These are phyloP conservation scores for Skeletonema tropicum DNA, from an alignment of 108 stramenopile species.

Conservation along the genomic window DNA sequence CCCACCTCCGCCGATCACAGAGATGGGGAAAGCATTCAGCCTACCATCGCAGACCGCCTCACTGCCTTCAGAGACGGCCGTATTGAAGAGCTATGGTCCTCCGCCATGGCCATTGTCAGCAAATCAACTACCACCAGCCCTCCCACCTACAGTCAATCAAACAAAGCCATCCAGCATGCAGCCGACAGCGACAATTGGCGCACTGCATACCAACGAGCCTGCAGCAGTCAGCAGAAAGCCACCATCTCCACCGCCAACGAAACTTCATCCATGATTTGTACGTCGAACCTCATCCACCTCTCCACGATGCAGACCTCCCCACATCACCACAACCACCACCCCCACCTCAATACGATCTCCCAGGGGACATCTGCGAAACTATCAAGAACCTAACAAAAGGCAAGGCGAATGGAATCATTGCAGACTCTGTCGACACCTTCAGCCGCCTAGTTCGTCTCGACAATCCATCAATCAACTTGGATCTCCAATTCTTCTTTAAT, in stretches of 20 bases:
- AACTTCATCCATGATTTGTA: background rate
- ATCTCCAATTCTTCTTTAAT: slow-evolving; percentile 8
- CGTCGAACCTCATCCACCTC: background rate
- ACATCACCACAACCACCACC: background rate
- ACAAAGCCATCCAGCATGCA: slow-evolving; percentile 15
- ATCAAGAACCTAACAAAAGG: background rate
- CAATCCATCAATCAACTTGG: background rate
- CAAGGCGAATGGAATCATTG: slow-evolving; percentile 9
- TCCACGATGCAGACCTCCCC: background rate
- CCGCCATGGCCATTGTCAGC: background rate
- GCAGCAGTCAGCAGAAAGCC: background rate
- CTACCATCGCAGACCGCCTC: background rate
- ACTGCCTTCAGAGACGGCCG: background rate
- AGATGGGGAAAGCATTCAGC: background rate
- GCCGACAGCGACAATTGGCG: slow-evolving; percentile 36
- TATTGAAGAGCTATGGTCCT: background rate
- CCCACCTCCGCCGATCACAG: background rate
- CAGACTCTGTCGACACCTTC: slow-evolving; percentile 17
- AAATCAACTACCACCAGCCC: background rate
- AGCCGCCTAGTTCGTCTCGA: slow-evolving; percentile 7
- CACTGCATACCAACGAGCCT: slow-evolving; percentile 8
- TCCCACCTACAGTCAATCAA: background rate
- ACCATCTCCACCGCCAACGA: slow-evolving; percentile 16
- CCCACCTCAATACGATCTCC: slow-evolving; percentile 11
- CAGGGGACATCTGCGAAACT: slow-evolving; percentile 16